Evolutionary conservation across 768 basidiomycete species (phyloP).

Genomic region (Suillus decipiens): DNA sequence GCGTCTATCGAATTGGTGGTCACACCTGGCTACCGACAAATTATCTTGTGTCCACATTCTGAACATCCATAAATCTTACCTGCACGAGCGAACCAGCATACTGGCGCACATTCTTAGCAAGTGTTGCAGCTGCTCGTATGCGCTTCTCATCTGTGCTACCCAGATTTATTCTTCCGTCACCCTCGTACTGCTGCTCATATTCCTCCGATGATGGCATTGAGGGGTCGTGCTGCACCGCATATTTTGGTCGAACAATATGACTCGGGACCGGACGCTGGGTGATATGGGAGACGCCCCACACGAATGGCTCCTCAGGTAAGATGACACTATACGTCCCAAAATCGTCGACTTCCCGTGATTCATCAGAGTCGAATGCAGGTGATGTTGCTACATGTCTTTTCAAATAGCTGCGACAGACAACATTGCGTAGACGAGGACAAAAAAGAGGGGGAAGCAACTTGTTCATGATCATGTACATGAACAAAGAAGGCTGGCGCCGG

Average conservation of each 20-base stretch:
- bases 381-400: not conserved
- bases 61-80: conserved; percentile 32
- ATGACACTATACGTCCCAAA: conserved; percentile 63
- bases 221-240: conserved; percentile 32
- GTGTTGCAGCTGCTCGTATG: conserved; percentile 52
- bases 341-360: conserved; percentile 22
- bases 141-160: conserved; percentile 53
- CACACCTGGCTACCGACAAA: conserved; percentile 52
- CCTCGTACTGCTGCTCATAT: conserved; percentile 14
- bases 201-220: not conserved
- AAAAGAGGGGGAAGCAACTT: not conserved
- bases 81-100: conserved; percentile 55
- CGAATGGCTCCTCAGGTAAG: conserved; percentile 63
- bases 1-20: conserved; percentile 80
- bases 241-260: conserved; percentile 56
- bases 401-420: not conserved
- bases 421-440: not conserved
- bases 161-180: conserved; percentile 45
- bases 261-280: conserved; percentile 55
- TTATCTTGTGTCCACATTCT: not conserved
- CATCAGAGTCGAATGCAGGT: not conserved
- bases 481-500: not conserved
- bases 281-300: conserved; percentile 67
- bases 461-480: not conserved
- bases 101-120: conserved; percentile 59